Base-by-base conservation (phyloP, 2,329 filamentous ascomycete genomes). In the Pyrenochaeta sp. region DNA sequence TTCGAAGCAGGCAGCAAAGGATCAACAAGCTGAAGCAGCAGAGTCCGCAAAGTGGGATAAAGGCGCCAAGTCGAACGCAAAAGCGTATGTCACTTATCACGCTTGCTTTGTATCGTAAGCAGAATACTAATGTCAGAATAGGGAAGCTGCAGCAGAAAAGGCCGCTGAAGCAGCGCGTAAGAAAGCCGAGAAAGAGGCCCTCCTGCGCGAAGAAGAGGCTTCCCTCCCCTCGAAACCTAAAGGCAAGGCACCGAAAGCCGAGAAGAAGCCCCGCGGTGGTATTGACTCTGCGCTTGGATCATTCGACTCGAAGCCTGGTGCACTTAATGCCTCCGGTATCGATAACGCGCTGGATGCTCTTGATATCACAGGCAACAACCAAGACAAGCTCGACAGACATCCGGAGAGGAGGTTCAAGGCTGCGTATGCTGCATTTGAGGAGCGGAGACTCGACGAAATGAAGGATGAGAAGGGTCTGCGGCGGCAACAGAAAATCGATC, bases 291-390 rank as follows among this genome's bases (percentile, higher is more conserved):
- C 85, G 7, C 72, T 77, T 1, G 75, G 80, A 3, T 75, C 78
- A 7, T 58, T 79, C 74, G 65, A 71, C 56, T 44, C 58, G 51
- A 67, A 63, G 49, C 71, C 87, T 9, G 65, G 82, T 0, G 77
- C 90, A 0, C 83, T 97, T 67, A 93, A 89, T 74, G 93, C 92
- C 3, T 84, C 89, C 0, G 92, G 92, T 68, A 97, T 99, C 75
- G 93, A 98, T 75, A 94, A 97, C 69, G 92, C 92, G 0, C 85
- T 98, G 44, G 93, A 97, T 68, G 92, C 92, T 2, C 85, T 98
- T 23, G 87, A 86, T 2, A 77, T 97, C 46, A 85, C 86, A 2
- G 82, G 83, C 4, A 75, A 80, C n/a, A 82, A 84, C 45, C 78
- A 82, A 17, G 78, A 84, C 54, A 92, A 95, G 81, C 77, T 99